Evolutionary conservation across 2,329 filamentous ascomycete genomes (phyloP), one percentile per base, ranked within the genome.

Genomic region (Chrysosporium keratinophilum): DNA sequence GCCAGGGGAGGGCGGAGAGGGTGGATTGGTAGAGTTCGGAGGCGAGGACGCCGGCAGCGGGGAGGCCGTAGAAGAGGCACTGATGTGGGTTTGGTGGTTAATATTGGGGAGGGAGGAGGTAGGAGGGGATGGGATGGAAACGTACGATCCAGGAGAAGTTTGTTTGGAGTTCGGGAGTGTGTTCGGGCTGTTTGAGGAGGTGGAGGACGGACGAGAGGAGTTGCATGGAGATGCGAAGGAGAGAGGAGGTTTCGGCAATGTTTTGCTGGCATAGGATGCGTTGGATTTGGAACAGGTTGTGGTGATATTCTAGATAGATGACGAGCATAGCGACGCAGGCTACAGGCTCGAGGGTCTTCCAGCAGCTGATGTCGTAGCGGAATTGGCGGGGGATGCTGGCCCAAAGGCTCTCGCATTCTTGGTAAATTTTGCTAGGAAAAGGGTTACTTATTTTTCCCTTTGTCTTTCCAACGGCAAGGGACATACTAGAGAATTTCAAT

Each of bases 141-240:
- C 61, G 52, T 59, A 63, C 61, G 39, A 60, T 56, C 55, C 60
- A 62, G 31, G 56, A 43, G 42, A 61, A 56, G 11, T 59, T 54
- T 44, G 35, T 52, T 37, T 50, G 48, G 15, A 56, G 23, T 46
- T 57, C 54, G 12, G 56, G 20, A 19, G 35, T 35, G 14, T 57
- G 56, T 42, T 53, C 51, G 17, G 50, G 50, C 14, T 58, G 52
- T 45, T 54, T 62, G 12, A 57, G 55, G 37, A 63, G 55, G 17
- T 62, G 57, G n/a, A 62, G 56, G 35, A 60, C 54, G 4, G 55
- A 56, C 1, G 57, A 59, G 28, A 63, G 50, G 20, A 60, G 49
- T 41, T 62, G 59, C 55, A 62, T 60, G 11, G 60, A 59, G 19
- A 55, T 58, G 33, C 59, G 57, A 17, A 63, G 56, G 34, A 63